A percentile compares a stretch with the other conserved stretches of the same genome.
phyloP scores from a whole-genome alignment of 371 early-diverging fungal genomes.

The Mortierella sp. region DNA sequence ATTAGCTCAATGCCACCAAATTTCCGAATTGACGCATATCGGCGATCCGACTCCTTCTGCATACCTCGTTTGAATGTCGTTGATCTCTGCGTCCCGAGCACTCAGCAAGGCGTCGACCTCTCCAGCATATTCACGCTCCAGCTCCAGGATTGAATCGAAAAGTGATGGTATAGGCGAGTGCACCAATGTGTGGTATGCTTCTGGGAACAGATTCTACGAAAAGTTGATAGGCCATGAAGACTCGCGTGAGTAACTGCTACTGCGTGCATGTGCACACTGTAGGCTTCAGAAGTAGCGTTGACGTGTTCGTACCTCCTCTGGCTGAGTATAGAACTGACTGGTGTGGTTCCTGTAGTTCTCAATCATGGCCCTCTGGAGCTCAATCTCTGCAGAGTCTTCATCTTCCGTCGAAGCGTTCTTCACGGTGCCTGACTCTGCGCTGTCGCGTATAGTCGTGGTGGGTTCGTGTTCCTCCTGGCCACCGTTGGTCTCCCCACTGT shows the following conservation, averaged over 20 bases:
- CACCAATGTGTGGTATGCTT: slow-evolving; percentile 79
- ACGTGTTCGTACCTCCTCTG: slow-evolving; percentile 58
- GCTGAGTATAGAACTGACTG: slow-evolving; percentile 62
- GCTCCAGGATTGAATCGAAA: slow-evolving; percentile 76
- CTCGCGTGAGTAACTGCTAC: background rate
- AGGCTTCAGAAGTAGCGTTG: background rate
- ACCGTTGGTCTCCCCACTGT: background rate
- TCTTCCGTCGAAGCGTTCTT: background rate
- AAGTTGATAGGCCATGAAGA: background rate
- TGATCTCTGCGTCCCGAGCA: slow-evolving; percentile 62
- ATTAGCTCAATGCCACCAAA: background rate
- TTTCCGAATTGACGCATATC: too few species aligned
- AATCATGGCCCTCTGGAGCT: slow-evolving; percentile 52
- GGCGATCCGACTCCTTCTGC: background rate
- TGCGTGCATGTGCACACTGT: background rate
- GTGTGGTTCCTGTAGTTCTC: slow-evolving; percentile 61
- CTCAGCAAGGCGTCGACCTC: slow-evolving; percentile 67
- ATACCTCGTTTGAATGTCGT: slow-evolving; percentile 42
- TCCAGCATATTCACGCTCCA: slow-evolving; percentile 75
- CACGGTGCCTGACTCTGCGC: background rate
- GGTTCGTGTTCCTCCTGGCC: background rate
- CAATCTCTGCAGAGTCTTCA: slow-evolving; percentile 12
- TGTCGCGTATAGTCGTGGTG: background rate
- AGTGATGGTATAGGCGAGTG: slow-evolving; percentile 71
- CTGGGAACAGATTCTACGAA: slow-evolving; percentile 73